Conservation (phyloP, 495 filamentous ascomycete genomes). For the Glarea lozoyensis region DNA sequence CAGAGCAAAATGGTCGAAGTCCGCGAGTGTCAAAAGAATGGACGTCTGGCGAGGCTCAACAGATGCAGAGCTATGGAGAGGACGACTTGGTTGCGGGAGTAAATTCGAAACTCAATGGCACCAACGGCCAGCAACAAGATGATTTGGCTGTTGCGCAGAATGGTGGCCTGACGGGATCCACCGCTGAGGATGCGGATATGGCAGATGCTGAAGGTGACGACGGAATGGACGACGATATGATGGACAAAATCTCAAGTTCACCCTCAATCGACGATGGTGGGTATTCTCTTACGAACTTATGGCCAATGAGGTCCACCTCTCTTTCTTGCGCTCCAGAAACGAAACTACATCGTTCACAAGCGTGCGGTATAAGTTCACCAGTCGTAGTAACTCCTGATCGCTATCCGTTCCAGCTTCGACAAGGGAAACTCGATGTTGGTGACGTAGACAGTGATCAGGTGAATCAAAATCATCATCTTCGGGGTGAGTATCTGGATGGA, state of each 20-base stretch:
- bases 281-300: slow-evolving; percentile 38
- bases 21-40: slow-evolving; percentile 37
- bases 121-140: slow-evolving; percentile 35
- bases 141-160: slow-evolving; percentile 45
- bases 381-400: slow-evolving; percentile 40
- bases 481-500: slow-evolving; percentile 44
- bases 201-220: slow-evolving; percentile 69
- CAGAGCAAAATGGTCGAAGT: slow-evolving; percentile 46
- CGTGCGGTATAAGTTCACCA: slow-evolving; percentile 37
- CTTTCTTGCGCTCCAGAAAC: slow-evolving; percentile 23
- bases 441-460: slow-evolving; percentile 13
- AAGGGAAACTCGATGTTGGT: slow-evolving; percentile 29
- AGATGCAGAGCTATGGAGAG: slow-evolving; percentile 40
- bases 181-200: slow-evolving; percentile 50
- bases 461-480: slow-evolving; percentile 47
- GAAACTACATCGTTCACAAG: slow-evolving; percentile 14
- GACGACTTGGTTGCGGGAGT: slow-evolving; percentile 37
- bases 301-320: slow-evolving; percentile 31
- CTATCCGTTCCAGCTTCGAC: slow-evolving; percentile 28
- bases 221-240: slow-evolving; percentile 73
- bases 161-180: slow-evolving; percentile 33
- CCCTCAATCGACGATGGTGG: slow-evolving; percentile 98
- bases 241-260: slow-evolving; percentile 96
- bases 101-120: slow-evolving; percentile 28
- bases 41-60: slow-evolving; percentile 35